phyloP scores from a whole-genome alignment of 441 rosid genomes.

The Daphne laureola region DNA sequence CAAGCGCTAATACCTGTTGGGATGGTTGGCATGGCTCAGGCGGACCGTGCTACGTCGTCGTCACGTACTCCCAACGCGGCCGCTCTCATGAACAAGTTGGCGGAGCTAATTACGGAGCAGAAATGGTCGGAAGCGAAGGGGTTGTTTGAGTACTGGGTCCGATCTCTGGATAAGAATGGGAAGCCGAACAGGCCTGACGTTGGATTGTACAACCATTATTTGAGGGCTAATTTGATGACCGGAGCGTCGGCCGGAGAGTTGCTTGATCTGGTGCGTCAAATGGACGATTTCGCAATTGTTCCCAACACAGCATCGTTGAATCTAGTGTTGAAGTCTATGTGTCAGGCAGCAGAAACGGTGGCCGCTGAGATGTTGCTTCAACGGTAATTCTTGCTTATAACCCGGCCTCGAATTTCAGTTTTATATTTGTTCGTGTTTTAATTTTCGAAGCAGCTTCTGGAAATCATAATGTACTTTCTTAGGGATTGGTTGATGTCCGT shows the following conservation, averaged over 20 bases:
- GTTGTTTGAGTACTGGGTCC: constrained; percentile 72
- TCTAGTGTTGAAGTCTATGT: constrained; percentile 76
- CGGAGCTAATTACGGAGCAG: constrained; percentile 71
- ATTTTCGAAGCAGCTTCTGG: not conserved
- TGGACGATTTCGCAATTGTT: constrained; percentile 49
- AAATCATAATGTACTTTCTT: no score
- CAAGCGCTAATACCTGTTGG: constrained; percentile 44
- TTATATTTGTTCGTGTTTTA: not conserved
- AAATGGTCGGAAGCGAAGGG: constrained; percentile 73
- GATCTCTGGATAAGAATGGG: constrained; percentile 64
- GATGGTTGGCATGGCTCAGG: constrained; percentile 18
- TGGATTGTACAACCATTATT: constrained; percentile 60
- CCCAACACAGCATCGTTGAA: constrained; percentile 80
- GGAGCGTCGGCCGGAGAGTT: constrained; percentile 44
- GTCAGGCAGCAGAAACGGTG: constrained; percentile 41
- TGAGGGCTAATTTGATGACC: constrained; percentile 72
- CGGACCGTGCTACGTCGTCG: constrained; percentile 32
- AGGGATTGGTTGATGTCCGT: no score
- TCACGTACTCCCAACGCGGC: constrained; percentile 38
- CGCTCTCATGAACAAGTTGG: constrained; percentile 49
- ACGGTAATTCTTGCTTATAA: constrained; percentile 23
- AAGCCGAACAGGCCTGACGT: constrained; percentile 82
- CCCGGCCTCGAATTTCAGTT: not conserved
- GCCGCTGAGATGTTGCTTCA: constrained; percentile 73
- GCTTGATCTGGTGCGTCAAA: constrained; percentile 58